phyloP scores from a whole-genome alignment of 768 basidiomycete genomes.

The Cystofilobasidium ferigula region DNA sequence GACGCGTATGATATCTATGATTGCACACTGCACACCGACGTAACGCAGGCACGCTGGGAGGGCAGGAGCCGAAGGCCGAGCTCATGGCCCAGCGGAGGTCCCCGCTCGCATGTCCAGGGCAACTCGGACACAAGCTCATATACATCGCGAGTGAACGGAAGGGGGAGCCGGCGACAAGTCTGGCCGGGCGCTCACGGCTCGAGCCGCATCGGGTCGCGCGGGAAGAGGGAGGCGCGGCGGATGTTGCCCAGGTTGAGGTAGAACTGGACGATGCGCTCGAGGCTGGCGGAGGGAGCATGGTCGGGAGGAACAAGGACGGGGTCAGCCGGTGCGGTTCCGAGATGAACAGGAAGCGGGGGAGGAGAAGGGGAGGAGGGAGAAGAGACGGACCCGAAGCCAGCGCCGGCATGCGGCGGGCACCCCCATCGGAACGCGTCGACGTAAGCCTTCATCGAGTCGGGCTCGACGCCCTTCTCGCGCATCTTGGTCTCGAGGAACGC shows the following conservation, averaged over 20 bases:
- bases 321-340: no score
- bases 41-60: no score
- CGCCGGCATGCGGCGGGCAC: constrained; percentile 91
- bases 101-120: no score
- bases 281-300: constrained; percentile 29
- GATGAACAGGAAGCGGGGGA: not conserved
- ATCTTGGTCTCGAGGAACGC: constrained; percentile 69
- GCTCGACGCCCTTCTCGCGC: constrained; percentile 76
- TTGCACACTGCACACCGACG: no score
- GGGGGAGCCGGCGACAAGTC: no score
- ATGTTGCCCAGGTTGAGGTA: constrained; percentile 57
- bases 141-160: no score
- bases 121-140: no score
- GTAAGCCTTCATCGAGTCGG: constrained; percentile 75
- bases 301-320: constrained; percentile 1
- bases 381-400: constrained; percentile 56
- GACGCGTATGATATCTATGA: no score
- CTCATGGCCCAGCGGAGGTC: no score
- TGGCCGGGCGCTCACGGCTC: no score
- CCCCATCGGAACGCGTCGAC: constrained; percentile 90
- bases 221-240: constrained; percentile 52
- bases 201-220: constrained; percentile 88
- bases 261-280: constrained; percentile 92
- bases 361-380: not conserved
- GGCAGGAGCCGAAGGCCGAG: no score